Base-by-base conservation (phyloP, 1,284 basidiomycete species). In the Cystobasidiaceae sp. region DNA sequence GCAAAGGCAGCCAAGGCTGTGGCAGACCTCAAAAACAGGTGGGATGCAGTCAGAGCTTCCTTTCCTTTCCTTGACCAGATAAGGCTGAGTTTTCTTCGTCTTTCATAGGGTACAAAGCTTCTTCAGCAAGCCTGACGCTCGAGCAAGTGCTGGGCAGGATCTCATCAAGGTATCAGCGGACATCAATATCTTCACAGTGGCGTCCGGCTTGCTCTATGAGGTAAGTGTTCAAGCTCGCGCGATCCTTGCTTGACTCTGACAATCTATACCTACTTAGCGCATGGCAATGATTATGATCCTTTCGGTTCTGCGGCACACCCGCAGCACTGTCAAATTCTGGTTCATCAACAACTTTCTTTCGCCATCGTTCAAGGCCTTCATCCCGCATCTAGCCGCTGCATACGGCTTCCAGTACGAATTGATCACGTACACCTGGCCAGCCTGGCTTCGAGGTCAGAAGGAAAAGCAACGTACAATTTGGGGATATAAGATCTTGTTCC, bases 401-500 rank as follows among this genome's bases (percentile, higher is more conserved):
- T 97, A 98, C 73, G 84, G 85, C 41, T 98, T 98, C 82, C 83
- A 94, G 74, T 96, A 97, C 76, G 93, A 97, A 75, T 83, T 98
- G 11, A 89, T 98, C 62, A 97, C 94, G 0, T 98, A 97, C 81
- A 97, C 96, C 74, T 98, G 94, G 94, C 96, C 94, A 0, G 88
- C 88, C 2, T 98, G 94, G 94, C 82, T 98, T 13, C 87, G 92
- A n/a, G 84, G 85, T 9, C 94, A 97, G 76, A 93, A 86, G 62
- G 94, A 98, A 79, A 98, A 98, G 77, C 94, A 98, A 77, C 84
- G 94, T 21, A 89, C 93, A 64, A 98, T 98, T 72, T 98, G 94
- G 94, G 96, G 90, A n/a, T 97, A 97, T 82, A 98, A 98, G 80
- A 98, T 98, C 68, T 84, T 98, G 39, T 98, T 98, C 83, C 84